These are phyloP conservation scores for Neurospora sp. DNA, from an alignment of 495 filamentous ascomycete genomes.

Conservation along the genomic window DNA sequence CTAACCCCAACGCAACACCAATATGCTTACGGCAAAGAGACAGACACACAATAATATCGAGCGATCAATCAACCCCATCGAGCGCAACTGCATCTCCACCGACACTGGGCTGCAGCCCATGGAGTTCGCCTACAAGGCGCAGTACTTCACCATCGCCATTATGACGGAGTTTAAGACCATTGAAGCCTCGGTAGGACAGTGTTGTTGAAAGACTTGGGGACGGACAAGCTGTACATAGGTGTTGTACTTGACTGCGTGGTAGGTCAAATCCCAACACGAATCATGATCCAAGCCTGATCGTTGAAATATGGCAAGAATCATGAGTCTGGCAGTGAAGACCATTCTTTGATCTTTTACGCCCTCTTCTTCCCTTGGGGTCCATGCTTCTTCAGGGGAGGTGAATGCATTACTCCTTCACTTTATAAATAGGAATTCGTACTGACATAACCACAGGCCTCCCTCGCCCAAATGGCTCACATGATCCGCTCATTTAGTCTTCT, in stretches of 20 bases:
- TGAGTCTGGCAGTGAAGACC: too few species aligned
- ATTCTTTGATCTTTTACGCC: neutral
- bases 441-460: neutral
- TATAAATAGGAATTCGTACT: neutral
- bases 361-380: neutral
- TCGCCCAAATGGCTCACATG: neutral
- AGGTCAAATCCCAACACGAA: too few species aligned
- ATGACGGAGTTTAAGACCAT: conserved; percentile 22
- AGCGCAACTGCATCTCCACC: conserved; percentile 43
- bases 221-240: too few species aligned
- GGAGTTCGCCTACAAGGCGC: conserved; percentile 41
- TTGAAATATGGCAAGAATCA: too few species aligned
- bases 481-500: neutral
- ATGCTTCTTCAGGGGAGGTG: neutral
- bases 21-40: neutral
- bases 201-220: too few species aligned
- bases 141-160: conserved; percentile 52
- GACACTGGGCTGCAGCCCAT: conserved; percentile 35
- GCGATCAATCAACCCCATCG: conserved; percentile 14
- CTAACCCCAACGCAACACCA: too few species aligned
- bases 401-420: neutral
- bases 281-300: too few species aligned
- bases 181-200: too few species aligned
- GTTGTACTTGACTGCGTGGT: too few species aligned
- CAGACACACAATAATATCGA: too few species aligned